These are phyloP conservation scores for Pichia membranifaciens DNA, from an alignment of 805 yeast species.

Conservation along the genomic window DNA sequence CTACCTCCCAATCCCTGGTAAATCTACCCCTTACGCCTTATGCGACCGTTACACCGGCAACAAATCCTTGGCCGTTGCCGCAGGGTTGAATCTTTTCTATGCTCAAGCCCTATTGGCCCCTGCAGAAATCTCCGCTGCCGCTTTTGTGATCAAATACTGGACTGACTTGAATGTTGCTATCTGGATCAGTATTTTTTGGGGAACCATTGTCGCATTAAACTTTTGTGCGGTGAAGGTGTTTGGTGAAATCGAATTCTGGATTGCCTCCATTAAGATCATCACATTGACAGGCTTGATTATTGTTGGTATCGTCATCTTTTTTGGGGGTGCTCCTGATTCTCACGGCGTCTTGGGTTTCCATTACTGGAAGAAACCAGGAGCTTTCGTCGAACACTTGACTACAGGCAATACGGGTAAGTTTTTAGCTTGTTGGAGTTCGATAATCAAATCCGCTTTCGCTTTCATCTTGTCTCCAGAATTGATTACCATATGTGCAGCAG, in stretches of 20 bases:
- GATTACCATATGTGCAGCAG: constrained; percentile 52
- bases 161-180: constrained; percentile 46
- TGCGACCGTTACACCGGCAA: constrained; percentile 28
- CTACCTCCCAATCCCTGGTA: constrained; percentile 54
- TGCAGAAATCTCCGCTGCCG: constrained; percentile 56
- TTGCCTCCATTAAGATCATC: constrained; percentile 58
- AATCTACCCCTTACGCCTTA: constrained; percentile 27
- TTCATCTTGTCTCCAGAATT: constrained; percentile 62
- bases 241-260: constrained; percentile 58
- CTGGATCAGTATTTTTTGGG: constrained; percentile 51
- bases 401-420: constrained; percentile 56
- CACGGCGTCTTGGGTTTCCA: constrained; percentile 60
- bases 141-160: constrained; percentile 58
- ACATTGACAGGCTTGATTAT: constrained; percentile 57
- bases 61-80: constrained; percentile 26
- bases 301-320: constrained; percentile 47
- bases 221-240: constrained; percentile 36
- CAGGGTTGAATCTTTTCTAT: constrained; percentile 34
- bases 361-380: constrained; percentile 47
- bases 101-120: constrained; percentile 32
- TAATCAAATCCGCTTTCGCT: constrained; percentile 62
- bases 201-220: constrained; percentile 40
- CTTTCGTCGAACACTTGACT: constrained; percentile 44
- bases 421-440: constrained; percentile 55
- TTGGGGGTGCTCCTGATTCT: constrained; percentile 55